phyloP scores from a whole-genome alignment of 441 rosid species.

The Syzygium syzygioides region DNA sequence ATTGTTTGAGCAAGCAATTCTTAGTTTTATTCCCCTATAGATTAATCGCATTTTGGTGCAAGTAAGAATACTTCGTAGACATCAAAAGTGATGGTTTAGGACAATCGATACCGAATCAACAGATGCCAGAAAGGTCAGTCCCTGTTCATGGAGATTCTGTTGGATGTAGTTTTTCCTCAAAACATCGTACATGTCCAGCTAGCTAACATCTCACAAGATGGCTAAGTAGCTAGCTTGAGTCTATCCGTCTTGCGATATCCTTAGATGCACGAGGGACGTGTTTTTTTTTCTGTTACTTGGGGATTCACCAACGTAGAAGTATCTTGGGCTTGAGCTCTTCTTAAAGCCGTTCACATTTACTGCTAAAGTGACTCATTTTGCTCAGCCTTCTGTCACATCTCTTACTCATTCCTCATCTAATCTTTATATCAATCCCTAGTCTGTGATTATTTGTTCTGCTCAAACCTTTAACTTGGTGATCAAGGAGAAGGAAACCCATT shows the following conservation, averaged over 20 bases:
- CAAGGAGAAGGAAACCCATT: background rate
- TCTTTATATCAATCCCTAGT: background rate
- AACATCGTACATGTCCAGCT: background rate
- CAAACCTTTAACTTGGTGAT: background rate
- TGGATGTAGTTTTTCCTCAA: background rate
- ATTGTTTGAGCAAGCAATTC: background rate
- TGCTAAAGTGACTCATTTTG: background rate
- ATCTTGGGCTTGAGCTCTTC: background rate
- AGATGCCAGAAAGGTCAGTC: background rate
- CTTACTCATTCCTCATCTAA: background rate
- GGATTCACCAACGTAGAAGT: background rate
- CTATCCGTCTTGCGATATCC: background rate
- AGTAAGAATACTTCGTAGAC: background rate
- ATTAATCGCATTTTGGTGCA: background rate
- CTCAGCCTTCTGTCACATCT: background rate
- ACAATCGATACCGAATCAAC: background rate
- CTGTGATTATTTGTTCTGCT: background rate
- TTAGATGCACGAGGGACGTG: background rate
- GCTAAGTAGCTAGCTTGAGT: background rate
- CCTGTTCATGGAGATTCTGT: background rate
- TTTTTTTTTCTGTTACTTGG: background rate
- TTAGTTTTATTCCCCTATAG: background rate
- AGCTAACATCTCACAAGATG: background rate
- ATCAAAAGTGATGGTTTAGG: background rate
- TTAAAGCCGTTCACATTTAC: background rate